Evolutionary conservation across 805 yeast species (phyloP), one percentile per base, ranked within the genome.

Genomic region (Myxozyma sirexii): DNA sequence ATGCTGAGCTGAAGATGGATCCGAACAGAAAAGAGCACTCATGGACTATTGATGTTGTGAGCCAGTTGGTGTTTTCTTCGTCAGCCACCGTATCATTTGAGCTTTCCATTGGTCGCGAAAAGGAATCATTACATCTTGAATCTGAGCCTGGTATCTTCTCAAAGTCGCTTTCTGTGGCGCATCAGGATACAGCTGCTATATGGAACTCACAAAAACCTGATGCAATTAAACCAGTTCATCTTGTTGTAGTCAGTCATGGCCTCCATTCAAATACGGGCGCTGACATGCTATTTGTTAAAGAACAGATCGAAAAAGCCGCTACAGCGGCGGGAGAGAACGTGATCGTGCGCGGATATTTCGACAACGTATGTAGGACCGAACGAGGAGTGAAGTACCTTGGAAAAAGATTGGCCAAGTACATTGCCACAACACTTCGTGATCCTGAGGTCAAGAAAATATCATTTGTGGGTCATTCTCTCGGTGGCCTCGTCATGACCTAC

Each of bases 391-490:
- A 87, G 72, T 89, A 85, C 71, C 73, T 91, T 49, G 99, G 99
- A 1, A 80, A 84, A 57, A 75, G 96, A 38, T 82, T 92, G 26
- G 98, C 90, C 0, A 85, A 86, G 61, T 90, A 80, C 72, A 75
- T 93, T 24, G 79, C 75, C 0, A 71, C 74, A 4, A 63, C 70
- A 12, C 61, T 59, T 5, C 57, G 62, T 1, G 60, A 65, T 7
- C 77, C 76, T 24, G 68, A 76, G 4, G 84, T 90, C 6, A 72
- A 74, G 12, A 84, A 83, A 67, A 62, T 62, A 8, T 93, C 98
- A 1, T 92, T 94, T 68, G 77, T 94, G 21, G 96, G 94, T 1
- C 99, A 94, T 73, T 93, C 98, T 0, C 76, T 94, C 26, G 99
- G 99, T 17, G 99, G 99, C 0, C 82, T 89, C 17, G 88, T 88